These are phyloP conservation scores for Macrophomina phaseolina DNA, from an alignment of 2,329 filamentous ascomycete genomes.

Conservation along the genomic window DNA sequence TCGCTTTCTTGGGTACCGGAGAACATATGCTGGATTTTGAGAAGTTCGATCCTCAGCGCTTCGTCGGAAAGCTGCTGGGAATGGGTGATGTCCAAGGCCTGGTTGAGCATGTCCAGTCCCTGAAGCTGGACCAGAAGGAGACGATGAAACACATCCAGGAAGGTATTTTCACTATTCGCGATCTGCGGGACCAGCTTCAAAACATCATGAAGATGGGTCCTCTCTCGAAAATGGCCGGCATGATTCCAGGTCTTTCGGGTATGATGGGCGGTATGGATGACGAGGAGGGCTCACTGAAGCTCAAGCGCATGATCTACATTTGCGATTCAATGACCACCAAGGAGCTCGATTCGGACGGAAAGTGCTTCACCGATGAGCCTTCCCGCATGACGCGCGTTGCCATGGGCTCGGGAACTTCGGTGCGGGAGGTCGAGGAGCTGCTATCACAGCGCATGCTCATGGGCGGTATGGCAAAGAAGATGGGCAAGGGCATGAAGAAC, in stretches of 20 bases:
- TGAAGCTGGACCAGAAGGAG: conserved; percentile 96
- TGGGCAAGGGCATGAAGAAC: conserved; percentile 97
- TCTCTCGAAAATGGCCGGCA: conserved; percentile 94
- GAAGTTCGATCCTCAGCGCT: conserved; percentile 88
- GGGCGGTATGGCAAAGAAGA: conserved; percentile 98
- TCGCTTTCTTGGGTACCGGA: conserved; percentile 96
- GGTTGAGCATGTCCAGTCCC: conserved; percentile 93
- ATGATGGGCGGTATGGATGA: conserved; percentile 98
- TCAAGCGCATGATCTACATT: conserved; percentile 98
- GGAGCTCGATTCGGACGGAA: conserved; percentile 93
- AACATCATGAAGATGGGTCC: conserved; percentile 99
- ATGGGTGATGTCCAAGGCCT: conserved; percentile 97
- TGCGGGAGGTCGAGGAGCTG: conserved; percentile 92
- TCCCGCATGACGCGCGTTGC: conserved; percentile 92
- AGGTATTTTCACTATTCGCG: conserved; percentile 93
- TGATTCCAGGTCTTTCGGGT: conserved; percentile 94
- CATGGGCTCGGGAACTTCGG: conserved; percentile 85
- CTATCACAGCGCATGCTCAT: conserved; percentile 99
- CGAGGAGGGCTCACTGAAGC: conserved; percentile 89
- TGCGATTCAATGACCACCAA: conserved; percentile 98
- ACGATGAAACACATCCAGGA: conserved; percentile 99
- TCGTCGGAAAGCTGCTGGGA: conserved; percentile 90
- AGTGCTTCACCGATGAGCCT: conserved; percentile 90
- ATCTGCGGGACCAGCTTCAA: conserved; percentile 90
- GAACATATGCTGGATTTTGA: conserved; percentile 97